Evolutionary conservation across 106 monocot species (phyloP), one percentile per base, ranked within the genome.

Genomic region (Amphibolis antarctica): DNA sequence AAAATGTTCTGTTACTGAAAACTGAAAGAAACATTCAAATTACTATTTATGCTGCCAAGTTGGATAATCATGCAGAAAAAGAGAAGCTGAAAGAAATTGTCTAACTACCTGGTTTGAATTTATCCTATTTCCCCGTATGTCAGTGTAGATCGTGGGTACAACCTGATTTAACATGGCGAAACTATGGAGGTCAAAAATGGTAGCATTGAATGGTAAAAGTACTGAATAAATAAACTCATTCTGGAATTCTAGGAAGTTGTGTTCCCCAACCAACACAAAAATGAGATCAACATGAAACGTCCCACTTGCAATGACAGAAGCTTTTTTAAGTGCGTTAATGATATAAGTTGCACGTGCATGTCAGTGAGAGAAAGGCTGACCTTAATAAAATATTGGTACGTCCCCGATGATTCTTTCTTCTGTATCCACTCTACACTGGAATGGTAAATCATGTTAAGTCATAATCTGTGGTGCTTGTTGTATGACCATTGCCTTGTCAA

Each of bases 1-100:
- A 59, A 84, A 90, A 70, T 90, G 90, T 77, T 98, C 87, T 18
- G 96, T 98, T 53, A 98, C 96, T 52, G 96, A 98, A 68, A 98
- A 98, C 96, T 98, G 84, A 53, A 82, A 67, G 10, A 18, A 27
- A 66, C 5, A 15, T 46, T 58, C 11, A 22, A 7, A n/a, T n/a
- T n/a, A n/a, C n/a, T 11, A 53, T 46, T 59, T 59, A 69, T 22
- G 55, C 21, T 42, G 53, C 21, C 50, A 66, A 30, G 15, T 2
- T n/a, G 12, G 42, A 70, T 0, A 11, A 71, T 9, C 28, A 18
- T 27, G 15, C 6, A 44, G 43, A 1, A 27, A 42, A 20, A 62
- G 19, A 43, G 9, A 43, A 44, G 29, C 13, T 3, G 19, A 62
- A 22, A 3, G 23, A 20, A 62, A 28, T 1, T 28, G 17, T 26